Evolutionary conservation across 75 land plant species (phyloP), one percentile per base, ranked within the genome.

Genomic region (Pinus tabuliformis): DNA sequence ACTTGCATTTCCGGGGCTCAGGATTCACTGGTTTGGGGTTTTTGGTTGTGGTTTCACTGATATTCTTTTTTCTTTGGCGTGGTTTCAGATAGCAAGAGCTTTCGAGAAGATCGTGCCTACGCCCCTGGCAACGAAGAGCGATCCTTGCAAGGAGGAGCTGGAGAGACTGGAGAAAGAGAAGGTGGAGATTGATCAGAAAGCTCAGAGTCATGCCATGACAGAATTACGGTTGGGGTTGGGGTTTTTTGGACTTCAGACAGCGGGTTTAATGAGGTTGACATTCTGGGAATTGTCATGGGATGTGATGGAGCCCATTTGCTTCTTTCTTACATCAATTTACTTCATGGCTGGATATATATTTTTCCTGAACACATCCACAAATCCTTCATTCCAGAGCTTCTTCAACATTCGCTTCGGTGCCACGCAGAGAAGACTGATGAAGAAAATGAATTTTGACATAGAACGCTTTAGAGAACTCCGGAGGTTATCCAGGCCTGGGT

Each of bases 201-300:
- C 92, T 3, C 78, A 74, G 64, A 78, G 72, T 22, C 73, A 84
- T 13, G 92, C 89, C 37, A 81, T 79, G 45, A 57, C 70, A 3
- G 85, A 86, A 58, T 78, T 90, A 24, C 84, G 93, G 89, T 6
- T 56, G 15, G 95, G 93, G 14, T 83, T 90, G n/a, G 83, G 78
- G 0, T 78, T 52, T 59, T 73, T 92, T 5, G 80, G 84, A 8
- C 75, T 79, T 45, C 89, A 90, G 70, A 85, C 92, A 12, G 72
- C 73, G 16, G 73, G 73, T 9, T 86, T 90, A 77, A 81, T 86
- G 81, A 80, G 95, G 75, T 83, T 91, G 33, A 90, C 95, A 16
- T 92, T 90, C 70, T 90, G 91, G 95, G 93, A 90, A 37, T 80
- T 92, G 3, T 82, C 92, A 6, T 92, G 94, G 94, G 92, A 92